Evolutionary conservation across 139 green algal genomes (phyloP).

Genomic region (Volvox reticuliferus): DNA sequence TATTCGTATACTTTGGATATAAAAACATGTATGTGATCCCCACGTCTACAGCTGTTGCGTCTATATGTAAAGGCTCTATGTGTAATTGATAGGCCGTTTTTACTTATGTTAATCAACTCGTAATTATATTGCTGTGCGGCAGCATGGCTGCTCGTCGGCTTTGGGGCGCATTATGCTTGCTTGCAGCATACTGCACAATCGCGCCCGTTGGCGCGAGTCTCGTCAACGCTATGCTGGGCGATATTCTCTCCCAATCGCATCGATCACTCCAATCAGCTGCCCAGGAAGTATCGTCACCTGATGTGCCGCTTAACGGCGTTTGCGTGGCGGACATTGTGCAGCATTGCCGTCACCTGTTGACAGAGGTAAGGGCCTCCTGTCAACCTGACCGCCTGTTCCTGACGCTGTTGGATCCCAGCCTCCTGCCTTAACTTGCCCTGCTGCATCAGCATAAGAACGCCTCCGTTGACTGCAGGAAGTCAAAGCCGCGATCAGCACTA

Average conservation of each 20-base stretch:
- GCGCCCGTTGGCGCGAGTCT: background rate
- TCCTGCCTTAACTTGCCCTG: too few species aligned
- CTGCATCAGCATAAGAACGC: too few species aligned
- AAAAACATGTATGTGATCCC: too few species aligned
- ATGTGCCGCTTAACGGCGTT: background rate
- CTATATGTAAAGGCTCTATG: background rate
- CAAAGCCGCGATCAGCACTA: background rate
- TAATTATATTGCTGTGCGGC: background rate
- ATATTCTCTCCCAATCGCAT: background rate
- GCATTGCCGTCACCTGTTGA: conserved; percentile 35
- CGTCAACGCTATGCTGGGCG: background rate
- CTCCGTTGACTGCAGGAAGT: background rate
- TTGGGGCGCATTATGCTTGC: background rate
- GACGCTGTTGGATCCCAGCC: too few species aligned
- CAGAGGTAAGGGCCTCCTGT: background rate
- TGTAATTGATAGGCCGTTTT: too few species aligned
- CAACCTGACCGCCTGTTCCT: too few species aligned
- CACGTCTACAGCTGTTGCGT: background rate
- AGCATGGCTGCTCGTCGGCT: background rate
- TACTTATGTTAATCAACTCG: background rate
- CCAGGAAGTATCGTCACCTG: background rate
- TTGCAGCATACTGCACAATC: background rate
- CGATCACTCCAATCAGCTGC: background rate
- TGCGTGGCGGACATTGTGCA: conserved; percentile 11
- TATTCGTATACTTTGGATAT: too few species aligned